phyloP scores from a whole-genome alignment of 2,329 filamentous ascomycete species.

The Aspergillus tubingensis region DNA sequence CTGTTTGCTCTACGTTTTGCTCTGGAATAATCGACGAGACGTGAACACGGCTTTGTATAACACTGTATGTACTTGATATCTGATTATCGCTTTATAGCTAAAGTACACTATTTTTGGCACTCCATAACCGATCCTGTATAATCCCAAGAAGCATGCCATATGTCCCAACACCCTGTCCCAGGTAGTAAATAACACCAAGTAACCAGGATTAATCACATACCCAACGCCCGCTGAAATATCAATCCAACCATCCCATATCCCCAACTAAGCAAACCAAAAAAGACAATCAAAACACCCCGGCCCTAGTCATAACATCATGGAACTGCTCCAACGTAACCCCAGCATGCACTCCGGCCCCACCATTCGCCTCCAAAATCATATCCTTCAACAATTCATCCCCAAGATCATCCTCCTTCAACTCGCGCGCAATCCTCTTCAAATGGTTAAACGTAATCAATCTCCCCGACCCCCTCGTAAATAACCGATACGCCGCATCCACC shows the following conservation, averaged over 20 bases:
- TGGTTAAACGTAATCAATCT: slow-evolving; percentile 77
- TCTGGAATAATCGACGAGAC: background rate
- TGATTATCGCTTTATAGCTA: background rate
- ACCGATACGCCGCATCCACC: slow-evolving; percentile 75
- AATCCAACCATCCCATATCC: background rate
- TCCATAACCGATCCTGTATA: background rate
- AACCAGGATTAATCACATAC: background rate
- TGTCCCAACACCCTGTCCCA: background rate
- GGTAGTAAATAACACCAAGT: background rate
- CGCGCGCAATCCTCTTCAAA: slow-evolving; percentile 73
- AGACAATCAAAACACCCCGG: slow-evolving; percentile 69
- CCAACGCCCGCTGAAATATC: slow-evolving; percentile 12
- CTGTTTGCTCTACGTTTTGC: background rate
- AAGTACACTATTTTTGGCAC: background rate
- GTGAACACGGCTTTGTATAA: background rate
- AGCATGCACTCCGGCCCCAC: slow-evolving; percentile 67
- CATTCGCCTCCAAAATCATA: slow-evolving; percentile 95
- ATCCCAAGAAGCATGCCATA: background rate
- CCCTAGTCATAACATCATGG: slow-evolving; percentile 79
- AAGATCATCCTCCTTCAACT: slow-evolving; percentile 76
- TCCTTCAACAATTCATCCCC: slow-evolving; percentile 81
- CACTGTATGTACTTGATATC: background rate
- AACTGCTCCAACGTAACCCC: slow-evolving; percentile 81
- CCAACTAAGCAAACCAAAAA: slow-evolving; percentile 30
- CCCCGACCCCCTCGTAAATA: slow-evolving; percentile 66